Evolutionary conservation across 331 rosid species (phyloP).

Genomic region (Arachis monticola): DNA sequence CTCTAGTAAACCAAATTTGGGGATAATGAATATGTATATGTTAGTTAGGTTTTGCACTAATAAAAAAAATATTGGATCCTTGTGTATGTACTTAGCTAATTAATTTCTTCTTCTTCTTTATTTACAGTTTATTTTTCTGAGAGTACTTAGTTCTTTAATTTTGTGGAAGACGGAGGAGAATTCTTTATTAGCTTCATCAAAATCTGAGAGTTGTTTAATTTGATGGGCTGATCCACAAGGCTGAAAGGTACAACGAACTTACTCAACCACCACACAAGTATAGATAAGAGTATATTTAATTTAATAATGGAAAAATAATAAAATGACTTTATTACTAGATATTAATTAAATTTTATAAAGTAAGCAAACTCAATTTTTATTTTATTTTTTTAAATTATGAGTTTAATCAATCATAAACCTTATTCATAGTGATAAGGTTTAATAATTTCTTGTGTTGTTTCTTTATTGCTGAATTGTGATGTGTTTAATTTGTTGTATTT

Average conservation of each 20-base stretch:
- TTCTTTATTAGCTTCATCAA: slow-evolving; percentile 5
- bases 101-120: slow-evolving; percentile 33
- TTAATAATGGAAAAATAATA: too few species aligned
- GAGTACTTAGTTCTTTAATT: neutral
- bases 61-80: slow-evolving; percentile 9
- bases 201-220: slow-evolving; percentile 34
- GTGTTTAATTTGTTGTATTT: too few species aligned
- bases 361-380: too few species aligned
- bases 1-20: neutral
- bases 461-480: too few species aligned
- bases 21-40: too few species aligned
- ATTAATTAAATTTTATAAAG: too few species aligned
- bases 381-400: too few species aligned
- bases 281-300: too few species aligned
- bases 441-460: too few species aligned
- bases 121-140: slow-evolving; percentile 18
- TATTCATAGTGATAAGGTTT: too few species aligned
- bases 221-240: slow-evolving; percentile 46
- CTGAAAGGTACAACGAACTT: slow-evolving; percentile 29
- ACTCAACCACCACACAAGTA: neutral
- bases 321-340: too few species aligned
- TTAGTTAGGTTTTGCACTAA: neutral
- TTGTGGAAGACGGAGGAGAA: neutral
- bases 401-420: too few species aligned
- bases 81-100: slow-evolving; percentile 13